phyloP scores from a whole-genome alignment of 2,329 filamentous ascomycete genomes.

The Ascochyta fabae region DNA sequence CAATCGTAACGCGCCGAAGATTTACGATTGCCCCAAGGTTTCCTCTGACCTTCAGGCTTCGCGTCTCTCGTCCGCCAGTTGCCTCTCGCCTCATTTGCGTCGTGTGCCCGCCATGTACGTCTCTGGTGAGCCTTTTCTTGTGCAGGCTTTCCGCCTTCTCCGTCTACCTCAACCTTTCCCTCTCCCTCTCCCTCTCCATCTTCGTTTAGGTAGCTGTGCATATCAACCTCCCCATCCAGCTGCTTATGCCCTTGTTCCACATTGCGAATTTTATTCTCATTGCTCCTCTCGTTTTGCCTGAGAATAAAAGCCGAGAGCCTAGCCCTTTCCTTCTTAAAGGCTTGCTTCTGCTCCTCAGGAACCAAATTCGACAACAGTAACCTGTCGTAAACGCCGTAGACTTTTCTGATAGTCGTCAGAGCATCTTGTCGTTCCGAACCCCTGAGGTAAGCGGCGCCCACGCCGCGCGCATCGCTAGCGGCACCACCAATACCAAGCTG shows the following conservation, averaged over 20 bases:
- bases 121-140: neutral
- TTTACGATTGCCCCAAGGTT: conserved; percentile 14
- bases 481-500: conserved; percentile 39
- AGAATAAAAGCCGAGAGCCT: conserved; percentile 36
- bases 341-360: conserved; percentile 35
- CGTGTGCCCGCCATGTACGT: conserved; percentile 3
- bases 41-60: conserved; percentile 23
- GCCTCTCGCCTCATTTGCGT: neutral
- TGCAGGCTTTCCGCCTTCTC: neutral
- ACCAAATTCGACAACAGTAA: conserved; percentile 41
- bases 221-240: conserved; percentile 17
- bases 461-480: neutral
- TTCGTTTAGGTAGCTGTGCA: conserved; percentile 19
- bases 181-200: conserved; percentile 1
- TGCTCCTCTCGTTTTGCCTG: conserved; percentile 8
- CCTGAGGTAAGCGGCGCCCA: conserved; percentile 22
- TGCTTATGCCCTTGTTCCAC: neutral
- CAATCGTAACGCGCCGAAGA: neutral
- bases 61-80: conserved; percentile 25
- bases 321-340: conserved; percentile 36
- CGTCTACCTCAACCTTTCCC: neutral
- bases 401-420: conserved; percentile 33
- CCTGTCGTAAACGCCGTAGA: conserved; percentile 41
- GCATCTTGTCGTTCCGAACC: conserved; percentile 34
- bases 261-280: neutral